These are phyloP conservation scores for Phyllosticta paracitricarpa DNA, from an alignment of 2,329 filamentous ascomycete species.

Conservation along the genomic window DNA sequence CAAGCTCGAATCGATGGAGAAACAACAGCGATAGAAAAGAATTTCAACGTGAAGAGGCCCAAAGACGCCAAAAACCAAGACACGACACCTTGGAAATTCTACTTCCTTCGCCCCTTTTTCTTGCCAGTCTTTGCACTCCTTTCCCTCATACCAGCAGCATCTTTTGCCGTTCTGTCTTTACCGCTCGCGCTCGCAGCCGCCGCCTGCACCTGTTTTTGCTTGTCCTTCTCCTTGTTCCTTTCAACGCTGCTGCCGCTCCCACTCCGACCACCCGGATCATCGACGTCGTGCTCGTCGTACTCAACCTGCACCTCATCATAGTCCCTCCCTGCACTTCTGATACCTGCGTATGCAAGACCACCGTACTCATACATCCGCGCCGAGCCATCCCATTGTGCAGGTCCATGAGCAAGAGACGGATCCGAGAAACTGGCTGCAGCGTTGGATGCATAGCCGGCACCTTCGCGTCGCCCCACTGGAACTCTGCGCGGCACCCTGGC, in stretches of 20 bases:
- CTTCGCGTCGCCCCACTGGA: conserved; percentile 18
- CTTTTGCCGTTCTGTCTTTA: background rate
- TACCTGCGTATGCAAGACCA: background rate
- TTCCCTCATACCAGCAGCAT: background rate
- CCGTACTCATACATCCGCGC: background rate
- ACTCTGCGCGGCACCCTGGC: conserved; percentile 25
- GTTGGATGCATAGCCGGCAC: background rate
- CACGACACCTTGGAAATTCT: background rate
- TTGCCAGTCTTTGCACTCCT: background rate
- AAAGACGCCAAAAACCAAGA: background rate
- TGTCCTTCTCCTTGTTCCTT: background rate
- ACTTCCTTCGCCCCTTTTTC: background rate
- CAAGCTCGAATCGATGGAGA: too few species aligned
- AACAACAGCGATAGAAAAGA: background rate
- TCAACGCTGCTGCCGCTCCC: conserved; percentile 7
- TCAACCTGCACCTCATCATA: conserved; percentile 4
- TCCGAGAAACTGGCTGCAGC: conserved; percentile 2
- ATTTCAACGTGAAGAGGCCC: background rate
- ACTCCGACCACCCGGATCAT: background rate
- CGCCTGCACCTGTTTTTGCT: background rate
- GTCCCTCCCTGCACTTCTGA: background rate
- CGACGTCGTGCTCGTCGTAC: background rate
- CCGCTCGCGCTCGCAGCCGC: background rate
- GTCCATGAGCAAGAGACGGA: background rate
- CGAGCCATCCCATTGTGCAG: background rate